phyloP scores from a whole-genome alignment of 108 stramenopile genomes.

The Cyclotella kingstonii region DNA sequence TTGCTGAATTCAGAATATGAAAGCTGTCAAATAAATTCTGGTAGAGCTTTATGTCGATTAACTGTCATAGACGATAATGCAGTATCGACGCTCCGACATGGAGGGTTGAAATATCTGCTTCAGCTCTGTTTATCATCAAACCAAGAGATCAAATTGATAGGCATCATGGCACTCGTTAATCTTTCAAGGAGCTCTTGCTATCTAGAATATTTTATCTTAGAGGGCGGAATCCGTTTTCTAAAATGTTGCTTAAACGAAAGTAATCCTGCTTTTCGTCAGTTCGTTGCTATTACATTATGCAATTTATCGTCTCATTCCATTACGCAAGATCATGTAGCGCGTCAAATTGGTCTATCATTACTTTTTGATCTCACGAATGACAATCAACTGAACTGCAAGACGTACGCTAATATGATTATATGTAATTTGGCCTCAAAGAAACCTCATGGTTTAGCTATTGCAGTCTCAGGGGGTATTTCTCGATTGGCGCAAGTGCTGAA shows the following conservation, averaged over 20 bases:
- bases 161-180: constrained; percentile 73
- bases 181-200: constrained; percentile 52
- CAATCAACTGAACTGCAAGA: constrained; percentile 32
- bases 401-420: constrained; percentile 70
- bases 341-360: constrained; percentile 35
- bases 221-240: constrained; percentile 48
- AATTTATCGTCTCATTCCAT: constrained; percentile 55
- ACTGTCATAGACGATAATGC: constrained; percentile 29
- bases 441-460: constrained; percentile 51
- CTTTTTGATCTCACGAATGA: constrained; percentile 50
- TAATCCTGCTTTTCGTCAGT: constrained; percentile 36
- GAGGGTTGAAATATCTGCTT: constrained; percentile 25
- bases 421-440: constrained; percentile 69
- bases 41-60: constrained; percentile 26
- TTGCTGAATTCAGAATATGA: constrained; percentile 10
- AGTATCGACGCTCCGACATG: background rate
- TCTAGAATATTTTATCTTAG: constrained; percentile 51
- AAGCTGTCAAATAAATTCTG: constrained; percentile 15
- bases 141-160: constrained; percentile 29
- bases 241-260: constrained; percentile 42
- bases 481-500: no score
- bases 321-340: constrained; percentile 55
- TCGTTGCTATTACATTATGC: constrained; percentile 64
- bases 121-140: constrained; percentile 38
- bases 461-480: constrained; percentile 55